Evolutionary conservation across 768 basidiomycete species (phyloP).

Genomic region (Rhodosporidiobolus odoratus): DNA sequence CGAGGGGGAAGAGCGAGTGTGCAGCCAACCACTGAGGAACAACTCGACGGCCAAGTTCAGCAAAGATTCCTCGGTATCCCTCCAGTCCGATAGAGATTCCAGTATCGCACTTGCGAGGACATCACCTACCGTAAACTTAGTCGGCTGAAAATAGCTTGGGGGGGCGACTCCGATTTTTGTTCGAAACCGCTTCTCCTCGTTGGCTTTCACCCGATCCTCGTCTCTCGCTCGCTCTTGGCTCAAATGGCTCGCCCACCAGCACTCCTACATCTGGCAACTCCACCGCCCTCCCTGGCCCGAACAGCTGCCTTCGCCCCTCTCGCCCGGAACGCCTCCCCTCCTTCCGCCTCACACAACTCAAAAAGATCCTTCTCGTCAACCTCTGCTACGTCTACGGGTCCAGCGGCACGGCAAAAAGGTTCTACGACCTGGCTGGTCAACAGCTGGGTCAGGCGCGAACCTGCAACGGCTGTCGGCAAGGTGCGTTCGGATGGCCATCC

Average conservation of each 20-base stretch:
- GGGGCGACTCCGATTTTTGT: not conserved
- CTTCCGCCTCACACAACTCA: not conserved
- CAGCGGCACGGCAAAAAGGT: not conserved
- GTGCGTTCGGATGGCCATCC: not conserved
- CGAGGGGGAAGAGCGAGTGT: not conserved
- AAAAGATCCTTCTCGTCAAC: not conserved
- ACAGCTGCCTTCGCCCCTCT: not conserved
- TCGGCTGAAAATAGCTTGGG: too few species aligned
- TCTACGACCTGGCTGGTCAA: not conserved
- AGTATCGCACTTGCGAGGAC: too few species aligned
- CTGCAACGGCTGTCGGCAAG: not conserved
- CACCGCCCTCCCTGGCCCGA: not conserved
- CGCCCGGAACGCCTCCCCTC: not conserved
- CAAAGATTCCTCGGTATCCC: too few species aligned
- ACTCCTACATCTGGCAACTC: constrained; percentile 24
- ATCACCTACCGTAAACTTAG: too few species aligned
- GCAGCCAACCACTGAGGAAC: too few species aligned
- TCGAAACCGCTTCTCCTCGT: not conserved
- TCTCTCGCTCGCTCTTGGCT: not conserved
- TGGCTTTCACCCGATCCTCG: not conserved
- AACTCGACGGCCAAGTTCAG: too few species aligned
- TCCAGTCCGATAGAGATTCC: too few species aligned
- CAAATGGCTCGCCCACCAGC: constrained; percentile 12
- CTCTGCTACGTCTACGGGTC: not conserved
- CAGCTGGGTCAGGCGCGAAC: not conserved